Evolutionary conservation across 441 rosid species (phyloP), one percentile per base, ranked within the genome.

Genomic region (Gossypium schwendimanii): DNA sequence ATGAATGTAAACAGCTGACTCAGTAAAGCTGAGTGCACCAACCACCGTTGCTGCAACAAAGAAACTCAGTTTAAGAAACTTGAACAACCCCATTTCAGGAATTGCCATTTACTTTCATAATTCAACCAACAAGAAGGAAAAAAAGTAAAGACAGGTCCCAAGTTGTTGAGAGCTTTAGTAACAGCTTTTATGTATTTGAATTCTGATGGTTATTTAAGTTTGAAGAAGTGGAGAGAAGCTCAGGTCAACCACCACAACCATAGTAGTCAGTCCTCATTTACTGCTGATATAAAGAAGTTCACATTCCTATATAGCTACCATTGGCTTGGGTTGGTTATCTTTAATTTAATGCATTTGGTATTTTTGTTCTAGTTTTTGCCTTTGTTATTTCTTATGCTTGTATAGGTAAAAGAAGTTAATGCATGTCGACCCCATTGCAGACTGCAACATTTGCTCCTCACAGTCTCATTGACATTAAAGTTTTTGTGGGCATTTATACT

Each of bases 261-360:
- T 70, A 69, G 63, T 54, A n/a, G 84, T 80, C 87, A 81, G 84
- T 45, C 74, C 73, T 79, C 82, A 84, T 84, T 67, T 80, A 86
- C 86, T 84, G 74, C 80, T 70, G 66, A 24, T 23, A 82, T 80
- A 75, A 86, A 76, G 67, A 73, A 65, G 54, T 20, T 85, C 86
- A 74, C 84, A 69, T 69, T 72, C 71, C 31, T 62, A 70, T 31
- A 75, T 73, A 73, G 76, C 84, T 64, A 72, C 77, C 84, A 72
- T 62, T 26, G 52, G 59, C 76, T 70, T 53, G 59, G 63, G 31
- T 2, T 36, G 21, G 62, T 1, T 10, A 21, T 39, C 41, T 54
- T 61, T 69, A 8, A 60, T 49, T 79, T 63, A 72, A 71, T 75
- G 75, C 18, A 12, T 0, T 12, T 6, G 66, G 15, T 39, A 20